Percentiles rank a stretch among this genome's conserved stretches.
These are phyloP conservation scores for Kodamaea alishanica DNA, from an alignment of 1,139 yeast species.

Conservation along the genomic window DNA sequence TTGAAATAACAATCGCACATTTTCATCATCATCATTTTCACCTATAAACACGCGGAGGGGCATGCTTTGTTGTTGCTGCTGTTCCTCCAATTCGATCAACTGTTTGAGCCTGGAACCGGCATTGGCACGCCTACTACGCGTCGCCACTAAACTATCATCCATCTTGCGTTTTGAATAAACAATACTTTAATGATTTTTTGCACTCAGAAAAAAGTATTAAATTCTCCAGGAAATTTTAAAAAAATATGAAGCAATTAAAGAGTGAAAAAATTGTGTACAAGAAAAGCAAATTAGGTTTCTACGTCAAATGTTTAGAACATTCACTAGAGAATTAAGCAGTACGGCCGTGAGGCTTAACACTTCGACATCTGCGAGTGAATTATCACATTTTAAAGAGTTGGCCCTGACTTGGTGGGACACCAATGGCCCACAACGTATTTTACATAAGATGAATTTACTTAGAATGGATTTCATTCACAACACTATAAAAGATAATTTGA, in stretches of 20 bases:
- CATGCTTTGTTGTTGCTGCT: conserved; percentile 11
- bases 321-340: neutral
- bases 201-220: neutral
- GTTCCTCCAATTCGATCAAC: conserved; percentile 67
- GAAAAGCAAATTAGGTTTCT: no score
- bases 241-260: neutral
- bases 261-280: no score
- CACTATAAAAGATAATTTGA: conserved; percentile 48
- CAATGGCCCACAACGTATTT: conserved; percentile 84
- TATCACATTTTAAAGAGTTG: conserved; percentile 74
- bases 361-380: conserved; percentile 47
- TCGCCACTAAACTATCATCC: conserved; percentile 56
- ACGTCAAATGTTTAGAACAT: no score
- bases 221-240: neutral
- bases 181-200: conserved; percentile 13
- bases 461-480: conserved; percentile 81
- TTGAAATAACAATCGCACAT: conserved; percentile 68
- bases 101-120: conserved; percentile 86
- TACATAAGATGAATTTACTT: conserved; percentile 89
- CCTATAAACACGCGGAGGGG: conserved; percentile 6
- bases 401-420: conserved; percentile 98
- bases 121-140: conserved; percentile 75
- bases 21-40: conserved; percentile 59
- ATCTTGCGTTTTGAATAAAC: conserved; percentile 5
- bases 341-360: conserved; percentile 18